phyloP scores from a whole-genome alignment of 768 basidiomycete genomes.

The Leccinum rimulosum region DNA sequence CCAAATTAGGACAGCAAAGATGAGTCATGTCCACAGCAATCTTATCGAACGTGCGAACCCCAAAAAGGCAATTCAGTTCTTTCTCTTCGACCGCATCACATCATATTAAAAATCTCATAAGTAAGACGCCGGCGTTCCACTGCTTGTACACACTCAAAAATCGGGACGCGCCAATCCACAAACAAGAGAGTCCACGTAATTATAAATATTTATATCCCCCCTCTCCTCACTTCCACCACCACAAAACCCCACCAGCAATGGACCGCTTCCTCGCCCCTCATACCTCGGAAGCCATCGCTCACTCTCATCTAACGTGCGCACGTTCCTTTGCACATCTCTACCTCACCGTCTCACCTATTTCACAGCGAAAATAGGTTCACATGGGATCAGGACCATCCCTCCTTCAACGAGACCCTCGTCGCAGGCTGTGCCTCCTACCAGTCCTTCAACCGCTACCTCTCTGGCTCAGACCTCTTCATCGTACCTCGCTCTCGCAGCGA shows the following conservation, averaged over 20 bases:
- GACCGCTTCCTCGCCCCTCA: slow-evolving; percentile 73
- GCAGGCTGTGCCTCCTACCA: slow-evolving; percentile 80
- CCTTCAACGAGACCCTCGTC: slow-evolving; percentile 69
- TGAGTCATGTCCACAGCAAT: too few species aligned
- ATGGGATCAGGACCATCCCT: slow-evolving; percentile 71
- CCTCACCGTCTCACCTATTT: slow-evolving; percentile 16
- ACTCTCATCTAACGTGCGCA: slow-evolving; percentile 64
- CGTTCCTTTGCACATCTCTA: not conserved
- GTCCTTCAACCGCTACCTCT: slow-evolving; percentile 71
- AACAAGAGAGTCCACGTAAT: not conserved
- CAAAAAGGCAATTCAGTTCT: slow-evolving; percentile 12
- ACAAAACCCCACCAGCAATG: slow-evolving; percentile 36
- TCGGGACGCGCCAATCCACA: slow-evolving; percentile 12
- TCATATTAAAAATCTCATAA: too few species aligned
- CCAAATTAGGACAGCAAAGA: too few species aligned
- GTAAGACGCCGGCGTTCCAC: not conserved
- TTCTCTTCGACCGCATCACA: too few species aligned
- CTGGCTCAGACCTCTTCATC: slow-evolving; percentile 69
- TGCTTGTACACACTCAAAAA: not conserved
- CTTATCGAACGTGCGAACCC: slow-evolving; percentile 27
- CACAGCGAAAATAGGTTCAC: slow-evolving; percentile 61
- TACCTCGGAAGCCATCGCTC: slow-evolving; percentile 70
- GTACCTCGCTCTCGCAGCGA: slow-evolving; percentile 62
- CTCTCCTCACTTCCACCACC: not conserved
- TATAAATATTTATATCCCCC: not conserved